phyloP scores from a whole-genome alignment of 2,329 filamentous ascomycete genomes.

The Gnomoniopsis sp. region DNA sequence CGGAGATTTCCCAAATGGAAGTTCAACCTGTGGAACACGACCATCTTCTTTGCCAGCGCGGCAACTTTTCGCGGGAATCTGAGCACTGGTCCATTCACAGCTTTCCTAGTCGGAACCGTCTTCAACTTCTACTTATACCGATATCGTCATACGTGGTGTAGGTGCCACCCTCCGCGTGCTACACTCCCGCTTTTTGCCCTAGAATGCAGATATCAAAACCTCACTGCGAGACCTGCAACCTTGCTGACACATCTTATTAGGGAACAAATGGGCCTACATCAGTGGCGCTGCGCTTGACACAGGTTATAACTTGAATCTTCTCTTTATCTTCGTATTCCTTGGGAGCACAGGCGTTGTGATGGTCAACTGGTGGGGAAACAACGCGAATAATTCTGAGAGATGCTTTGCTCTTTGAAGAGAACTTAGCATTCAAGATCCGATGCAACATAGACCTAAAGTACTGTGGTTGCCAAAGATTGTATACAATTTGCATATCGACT shows the following conservation, averaged over 20 bases:
- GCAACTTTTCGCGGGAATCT: conserved; percentile 19
- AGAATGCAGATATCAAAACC: too few species aligned
- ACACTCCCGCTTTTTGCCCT: too few species aligned
- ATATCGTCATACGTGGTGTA: conserved; percentile 18
- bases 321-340: conserved; percentile 21
- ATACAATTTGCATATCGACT: too few species aligned
- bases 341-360: conserved; percentile 19
- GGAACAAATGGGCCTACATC: conserved; percentile 21
- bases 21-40: conserved; percentile 23
- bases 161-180: not conserved
- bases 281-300: conserved; percentile 21
- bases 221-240: too few species aligned
- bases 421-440: not conserved
- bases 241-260: too few species aligned
- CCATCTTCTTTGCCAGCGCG: conserved; percentile 21
- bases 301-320: conserved; percentile 20
- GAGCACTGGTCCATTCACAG: conserved; percentile 20
- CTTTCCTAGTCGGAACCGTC: conserved; percentile 18
- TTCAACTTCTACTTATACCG: conserved; percentile 21
- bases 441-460: too few species aligned
- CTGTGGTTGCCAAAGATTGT: too few species aligned
- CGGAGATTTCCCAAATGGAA: conserved; percentile 12
- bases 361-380: conserved; percentile 23
- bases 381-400: conserved; percentile 16
- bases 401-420: conserved; percentile 15